Base-by-base conservation (phyloP, 2,329 filamentous ascomycete species). In the Chaetomium sp. region DNA sequence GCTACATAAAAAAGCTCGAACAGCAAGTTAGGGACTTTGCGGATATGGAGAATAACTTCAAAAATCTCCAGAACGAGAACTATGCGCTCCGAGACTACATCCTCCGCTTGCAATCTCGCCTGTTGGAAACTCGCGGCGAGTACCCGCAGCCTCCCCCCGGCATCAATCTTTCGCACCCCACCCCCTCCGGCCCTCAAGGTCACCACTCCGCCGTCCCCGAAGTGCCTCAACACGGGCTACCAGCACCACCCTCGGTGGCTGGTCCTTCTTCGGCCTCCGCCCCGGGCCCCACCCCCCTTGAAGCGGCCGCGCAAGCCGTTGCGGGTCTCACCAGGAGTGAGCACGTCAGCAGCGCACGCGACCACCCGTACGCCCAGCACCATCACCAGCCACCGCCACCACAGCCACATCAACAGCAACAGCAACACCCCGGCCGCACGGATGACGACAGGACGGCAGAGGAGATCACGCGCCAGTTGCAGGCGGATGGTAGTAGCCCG, bases 1-100 rank as follows among this genome's bases (percentile, higher is more conserved):
- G 89, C 46, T 96, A 99, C 71, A 99, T 99, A 71, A 95, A 95
- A 76, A 95, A 95, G 70, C 81, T 99, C 6, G 94, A 99, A 72
- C 88, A 94, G 68, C 89, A 97, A 69, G 90, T 96, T 51, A 86
- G 89, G 66, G 89, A 94, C 35, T 88, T 84, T 62, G 80, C 83
- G 63, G 79, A 84, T 14, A 82, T 96, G 71, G 88, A 91, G 62
- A 81, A 88, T 60, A 83, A 81, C 54, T 90, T 83, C 72, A 94
- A 95, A 70, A 75, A 79, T n/a, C 75, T 95, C 33, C 89, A 96
- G 68, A 78, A 82, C 34, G 92, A 99, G 70, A 96, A 96, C 72
- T 94, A 91, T 69, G 84, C 88, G 59, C 77, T 99, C 43, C 86
- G 91, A 63, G 91, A 96, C 70, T 97, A 97, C 73, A 87, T 96